Percentiles rank a stretch among this genome's conserved stretches.
These are phyloP conservation scores for Salix dunnii DNA, from an alignment of 345 rosid species.

Conservation along the genomic window DNA sequence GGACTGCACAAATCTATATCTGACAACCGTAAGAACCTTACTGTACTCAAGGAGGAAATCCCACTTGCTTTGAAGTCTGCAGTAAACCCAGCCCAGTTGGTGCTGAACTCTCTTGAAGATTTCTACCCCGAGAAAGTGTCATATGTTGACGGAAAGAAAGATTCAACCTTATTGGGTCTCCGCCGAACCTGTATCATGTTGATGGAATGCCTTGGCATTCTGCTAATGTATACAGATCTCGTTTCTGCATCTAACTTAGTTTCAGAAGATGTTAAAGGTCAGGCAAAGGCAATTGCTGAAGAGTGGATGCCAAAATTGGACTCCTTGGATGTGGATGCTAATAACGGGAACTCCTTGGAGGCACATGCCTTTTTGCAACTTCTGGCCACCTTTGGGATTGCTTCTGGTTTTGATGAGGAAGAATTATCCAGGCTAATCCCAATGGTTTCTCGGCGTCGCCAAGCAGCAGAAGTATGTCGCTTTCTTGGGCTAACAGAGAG, in stretches of 20 bases:
- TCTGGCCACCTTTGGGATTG: slow-evolving; percentile 79
- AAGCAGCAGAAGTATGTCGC: slow-evolving; percentile 88
- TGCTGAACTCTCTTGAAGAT: slow-evolving; percentile 75
- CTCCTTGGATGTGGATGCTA: slow-evolving; percentile 68
- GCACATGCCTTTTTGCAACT: slow-evolving; percentile 99
- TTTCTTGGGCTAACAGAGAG: slow-evolving; percentile 82
- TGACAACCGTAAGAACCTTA: slow-evolving; percentile 97
- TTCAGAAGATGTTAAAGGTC: slow-evolving; percentile 59
- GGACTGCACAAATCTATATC: slow-evolving; percentile 95
- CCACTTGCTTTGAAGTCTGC: too few species aligned
- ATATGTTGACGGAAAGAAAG: slow-evolving; percentile 78
- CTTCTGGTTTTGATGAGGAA: slow-evolving; percentile 70
- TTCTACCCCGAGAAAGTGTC: slow-evolving; percentile 70
- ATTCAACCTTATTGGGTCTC: slow-evolving; percentile 75
- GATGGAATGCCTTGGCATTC: slow-evolving; percentile 92
- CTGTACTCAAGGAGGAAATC: slow-evolving; percentile 1
- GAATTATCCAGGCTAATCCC: slow-evolving; percentile 74
- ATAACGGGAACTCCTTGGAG: slow-evolving; percentile 97
- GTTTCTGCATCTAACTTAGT: slow-evolving; percentile 49
- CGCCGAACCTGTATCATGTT: slow-evolving; percentile 98
- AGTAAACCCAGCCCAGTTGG: slow-evolving; percentile 26
- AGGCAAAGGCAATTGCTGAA: slow-evolving; percentile 75
- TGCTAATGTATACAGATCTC: slow-evolving; percentile 49
- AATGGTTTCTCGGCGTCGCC: slow-evolving; percentile 98
- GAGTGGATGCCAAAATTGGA: slow-evolving; percentile 90